Evolutionary conservation across 2,329 filamentous ascomycete species (phyloP).

Genomic region (Didymella sp.): DNA sequence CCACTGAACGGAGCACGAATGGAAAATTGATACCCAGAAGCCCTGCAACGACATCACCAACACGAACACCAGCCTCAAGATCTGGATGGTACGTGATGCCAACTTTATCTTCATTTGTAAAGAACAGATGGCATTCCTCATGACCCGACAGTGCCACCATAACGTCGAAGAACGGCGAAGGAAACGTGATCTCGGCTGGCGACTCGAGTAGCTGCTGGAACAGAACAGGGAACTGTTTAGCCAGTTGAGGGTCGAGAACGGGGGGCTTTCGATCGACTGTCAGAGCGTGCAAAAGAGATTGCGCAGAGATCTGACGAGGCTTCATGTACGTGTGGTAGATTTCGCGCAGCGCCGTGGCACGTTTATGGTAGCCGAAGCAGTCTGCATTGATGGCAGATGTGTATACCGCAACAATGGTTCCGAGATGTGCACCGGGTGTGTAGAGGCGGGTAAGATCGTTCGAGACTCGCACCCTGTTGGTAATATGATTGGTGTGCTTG

Average conservation of each 20-base stretch:
- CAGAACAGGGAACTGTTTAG: background rate
- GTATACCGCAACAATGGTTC: background rate
- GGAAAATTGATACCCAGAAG: slow-evolving; percentile 29
- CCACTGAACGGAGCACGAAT: slow-evolving; percentile 16
- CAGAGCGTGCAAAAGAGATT: background rate
- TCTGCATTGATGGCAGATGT: background rate
- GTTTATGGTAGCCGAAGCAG: background rate
- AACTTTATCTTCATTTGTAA: background rate
- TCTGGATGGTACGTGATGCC: slow-evolving; percentile 13
- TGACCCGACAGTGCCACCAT: slow-evolving; percentile 1
- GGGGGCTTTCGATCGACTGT: slow-evolving; percentile 4
- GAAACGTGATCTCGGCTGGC: background rate
- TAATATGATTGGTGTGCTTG: background rate
- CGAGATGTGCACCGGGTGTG: background rate
- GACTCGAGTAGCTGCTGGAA: slow-evolving; percentile 4
- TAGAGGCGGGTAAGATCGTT: background rate
- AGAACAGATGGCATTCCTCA: slow-evolving; percentile 1
- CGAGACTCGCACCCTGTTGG: background rate
- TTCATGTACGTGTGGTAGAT: background rate
- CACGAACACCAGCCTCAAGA: background rate
- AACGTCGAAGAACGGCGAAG: slow-evolving; percentile 1
- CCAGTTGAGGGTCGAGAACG: background rate
- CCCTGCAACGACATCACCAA: slow-evolving; percentile 20
- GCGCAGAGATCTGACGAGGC: background rate
- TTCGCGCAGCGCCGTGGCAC: background rate